phyloP scores from a whole-genome alignment of 192 early-diverging fungal species.

The Pecoramyces ruminantium region DNA sequence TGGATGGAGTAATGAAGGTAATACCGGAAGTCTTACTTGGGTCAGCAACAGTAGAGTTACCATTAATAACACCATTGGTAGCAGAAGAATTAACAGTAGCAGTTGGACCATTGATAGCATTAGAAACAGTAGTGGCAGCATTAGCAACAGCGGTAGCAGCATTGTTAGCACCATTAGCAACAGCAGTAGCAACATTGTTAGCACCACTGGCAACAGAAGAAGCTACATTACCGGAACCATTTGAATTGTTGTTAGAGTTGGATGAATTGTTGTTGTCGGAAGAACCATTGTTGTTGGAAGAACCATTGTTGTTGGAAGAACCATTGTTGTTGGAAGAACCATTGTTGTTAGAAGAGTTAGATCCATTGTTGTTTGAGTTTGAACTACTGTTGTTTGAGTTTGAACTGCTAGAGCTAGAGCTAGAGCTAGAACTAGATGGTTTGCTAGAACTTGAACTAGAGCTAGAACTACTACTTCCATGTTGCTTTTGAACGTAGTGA shows the following conservation, averaged over 20 bases:
- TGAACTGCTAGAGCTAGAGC: neutral
- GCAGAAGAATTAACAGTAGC: neutral
- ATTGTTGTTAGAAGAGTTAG: too few species aligned
- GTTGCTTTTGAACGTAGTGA: neutral
- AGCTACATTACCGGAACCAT: neutral
- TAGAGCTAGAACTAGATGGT: too few species aligned
- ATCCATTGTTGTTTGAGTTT: too few species aligned
- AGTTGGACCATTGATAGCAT: too few species aligned
- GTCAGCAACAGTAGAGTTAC: neutral
- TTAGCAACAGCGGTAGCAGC: neutral
- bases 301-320: too few species aligned
- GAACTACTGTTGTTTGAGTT: too few species aligned
- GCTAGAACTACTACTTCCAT: neutral
- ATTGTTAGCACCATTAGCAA: neutral
- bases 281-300: too few species aligned
- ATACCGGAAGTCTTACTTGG: neutral
- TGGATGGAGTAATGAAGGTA: neutral
- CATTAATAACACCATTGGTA: neutral
- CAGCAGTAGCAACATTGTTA: neutral
- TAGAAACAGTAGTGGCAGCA: neutral
- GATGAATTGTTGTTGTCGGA: too few species aligned
- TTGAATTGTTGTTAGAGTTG: too few species aligned
- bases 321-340: too few species aligned
- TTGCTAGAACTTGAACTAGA: too few species aligned
- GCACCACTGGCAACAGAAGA: too few species aligned